A percentile compares a stretch with the other conserved stretches of the same genome.
These are phyloP conservation scores for Mycoemilia scoparia DNA, from an alignment of 192 early-diverging fungal genomes.

Conservation along the genomic window DNA sequence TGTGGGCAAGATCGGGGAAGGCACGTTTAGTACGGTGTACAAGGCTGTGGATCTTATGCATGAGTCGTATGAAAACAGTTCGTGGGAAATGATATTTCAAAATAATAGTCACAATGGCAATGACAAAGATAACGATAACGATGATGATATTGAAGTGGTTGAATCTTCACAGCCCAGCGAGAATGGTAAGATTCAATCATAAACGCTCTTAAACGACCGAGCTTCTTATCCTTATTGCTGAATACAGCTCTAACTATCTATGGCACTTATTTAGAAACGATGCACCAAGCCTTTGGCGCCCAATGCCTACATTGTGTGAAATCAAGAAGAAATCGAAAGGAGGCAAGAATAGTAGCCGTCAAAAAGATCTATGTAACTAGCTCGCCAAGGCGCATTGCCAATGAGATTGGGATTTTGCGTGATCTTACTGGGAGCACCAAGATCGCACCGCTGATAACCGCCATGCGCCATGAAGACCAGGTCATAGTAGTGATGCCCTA, in stretches of 20 bases:
- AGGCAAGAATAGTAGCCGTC: conserved; percentile 45
- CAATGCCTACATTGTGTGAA: too few relatives aligned
- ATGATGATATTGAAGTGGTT: neutral
- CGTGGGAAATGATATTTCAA: conserved; percentile 34
- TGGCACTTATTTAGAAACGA: too few relatives aligned
- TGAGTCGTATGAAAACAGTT: conserved; percentile 47
- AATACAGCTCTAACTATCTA: too few relatives aligned
- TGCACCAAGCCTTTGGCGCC: too few relatives aligned
- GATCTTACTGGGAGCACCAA: conserved; percentile 50
- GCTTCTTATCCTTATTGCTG: too few relatives aligned
- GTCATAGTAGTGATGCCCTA: conserved; percentile 70
- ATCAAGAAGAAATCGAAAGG: too few relatives aligned
- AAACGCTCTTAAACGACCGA: too few relatives aligned
- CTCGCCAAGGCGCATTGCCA: conserved; percentile 56
- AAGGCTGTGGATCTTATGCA: conserved; percentile 66
- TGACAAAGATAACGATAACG: neutral
- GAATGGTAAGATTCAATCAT: conserved; percentile 2
- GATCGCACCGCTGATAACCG: conserved; percentile 62
- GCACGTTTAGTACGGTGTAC: conserved; percentile 86
- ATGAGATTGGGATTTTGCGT: conserved; percentile 63
- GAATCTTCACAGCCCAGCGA: neutral
- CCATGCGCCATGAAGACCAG: conserved; percentile 60
- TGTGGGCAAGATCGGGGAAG: conserved; percentile 68
- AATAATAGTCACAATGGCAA: neutral
- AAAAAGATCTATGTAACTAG: conserved; percentile 78